Evolutionary conservation across 306 rosid species (phyloP).

Genomic region (Vicia villosa): DNA sequence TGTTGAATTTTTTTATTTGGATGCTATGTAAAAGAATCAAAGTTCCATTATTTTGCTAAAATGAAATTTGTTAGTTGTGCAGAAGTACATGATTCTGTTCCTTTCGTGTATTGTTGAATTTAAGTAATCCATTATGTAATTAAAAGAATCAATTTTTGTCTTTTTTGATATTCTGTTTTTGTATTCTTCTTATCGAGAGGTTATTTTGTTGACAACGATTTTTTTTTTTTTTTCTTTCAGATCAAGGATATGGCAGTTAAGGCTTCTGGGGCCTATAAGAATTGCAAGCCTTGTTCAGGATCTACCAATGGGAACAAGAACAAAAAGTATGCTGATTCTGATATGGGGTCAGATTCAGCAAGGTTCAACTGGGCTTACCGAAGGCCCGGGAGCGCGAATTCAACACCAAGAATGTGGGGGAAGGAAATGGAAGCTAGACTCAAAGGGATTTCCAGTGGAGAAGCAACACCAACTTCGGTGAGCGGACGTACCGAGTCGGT

Average conservation of each 20-base stretch:
- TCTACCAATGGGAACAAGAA: constrained; percentile 57
- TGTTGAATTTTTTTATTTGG: constrained; percentile 9
- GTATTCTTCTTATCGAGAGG: not conserved
- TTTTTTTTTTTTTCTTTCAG: constrained; percentile 46
- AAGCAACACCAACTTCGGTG: constrained; percentile 91
- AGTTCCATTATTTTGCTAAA: constrained; percentile 1
- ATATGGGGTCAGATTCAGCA: constrained; percentile 75
- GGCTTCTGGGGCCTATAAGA: constrained; percentile 94
- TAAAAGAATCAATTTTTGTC: not conserved
- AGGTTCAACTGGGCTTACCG: constrained; percentile 76
- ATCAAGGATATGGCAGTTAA: constrained; percentile 97
- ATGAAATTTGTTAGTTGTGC: constrained; percentile 12
- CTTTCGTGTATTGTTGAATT: constrained; percentile 13
- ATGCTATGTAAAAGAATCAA: not conserved
- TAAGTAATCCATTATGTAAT: constrained; percentile 1
- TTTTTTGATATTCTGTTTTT: constrained; percentile 23
- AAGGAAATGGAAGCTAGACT: constrained; percentile 79
- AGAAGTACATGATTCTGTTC: constrained; percentile 5
- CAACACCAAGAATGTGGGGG: constrained; percentile 89
- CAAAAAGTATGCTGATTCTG: constrained; percentile 66
- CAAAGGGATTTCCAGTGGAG: constrained; percentile 89
- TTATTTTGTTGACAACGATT: constrained; percentile 18
- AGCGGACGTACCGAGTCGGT: constrained; percentile 79
- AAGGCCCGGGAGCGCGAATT: constrained; percentile 79
- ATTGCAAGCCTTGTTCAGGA: constrained; percentile 91